These are phyloP conservation scores for Leccinum subgranulosum DNA, from an alignment of 768 basidiomycete genomes.

Conservation along the genomic window DNA sequence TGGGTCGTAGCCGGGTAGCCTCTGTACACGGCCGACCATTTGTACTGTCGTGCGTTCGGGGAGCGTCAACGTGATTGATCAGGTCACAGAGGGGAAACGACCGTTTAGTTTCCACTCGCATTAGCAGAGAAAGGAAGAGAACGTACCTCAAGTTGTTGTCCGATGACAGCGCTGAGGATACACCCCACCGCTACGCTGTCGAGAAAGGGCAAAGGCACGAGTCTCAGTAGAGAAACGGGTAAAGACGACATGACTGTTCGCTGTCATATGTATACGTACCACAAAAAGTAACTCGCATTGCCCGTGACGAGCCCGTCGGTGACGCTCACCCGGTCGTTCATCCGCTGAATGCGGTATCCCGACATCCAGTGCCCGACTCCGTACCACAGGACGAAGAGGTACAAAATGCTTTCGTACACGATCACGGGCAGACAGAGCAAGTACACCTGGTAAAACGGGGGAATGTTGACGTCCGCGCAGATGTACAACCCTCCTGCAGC, in stretches of 20 bases:
- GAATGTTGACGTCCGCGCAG: neutral
- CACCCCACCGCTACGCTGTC: neutral
- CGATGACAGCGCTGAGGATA: neutral
- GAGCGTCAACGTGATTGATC: neutral
- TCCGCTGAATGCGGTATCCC: neutral
- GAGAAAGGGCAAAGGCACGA: neutral
- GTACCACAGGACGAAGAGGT: constrained; percentile 7
- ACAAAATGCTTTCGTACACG: constrained; percentile 6
- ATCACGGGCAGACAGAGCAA: constrained; percentile 9
- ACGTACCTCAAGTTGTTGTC: constrained; percentile 3
- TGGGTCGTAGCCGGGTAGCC: constrained; percentile 1
- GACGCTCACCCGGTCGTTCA: neutral
- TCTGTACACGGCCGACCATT: constrained; percentile 5
- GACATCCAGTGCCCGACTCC: neutral
- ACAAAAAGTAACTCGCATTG: constrained; percentile 2
- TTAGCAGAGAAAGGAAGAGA: neutral
- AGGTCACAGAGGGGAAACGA: neutral
- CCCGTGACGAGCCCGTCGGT: neutral
- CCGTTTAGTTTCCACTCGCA: neutral
- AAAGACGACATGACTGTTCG: neutral
- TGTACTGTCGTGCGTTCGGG: neutral
- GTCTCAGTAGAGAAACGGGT: neutral
- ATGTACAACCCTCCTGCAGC: neutral
- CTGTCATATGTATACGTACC: neutral
- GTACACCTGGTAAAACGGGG: constrained; percentile 4